These are phyloP conservation scores for Herpotrichia juniperi DNA, from an alignment of 2,329 filamentous ascomycete genomes.

Conservation along the genomic window DNA sequence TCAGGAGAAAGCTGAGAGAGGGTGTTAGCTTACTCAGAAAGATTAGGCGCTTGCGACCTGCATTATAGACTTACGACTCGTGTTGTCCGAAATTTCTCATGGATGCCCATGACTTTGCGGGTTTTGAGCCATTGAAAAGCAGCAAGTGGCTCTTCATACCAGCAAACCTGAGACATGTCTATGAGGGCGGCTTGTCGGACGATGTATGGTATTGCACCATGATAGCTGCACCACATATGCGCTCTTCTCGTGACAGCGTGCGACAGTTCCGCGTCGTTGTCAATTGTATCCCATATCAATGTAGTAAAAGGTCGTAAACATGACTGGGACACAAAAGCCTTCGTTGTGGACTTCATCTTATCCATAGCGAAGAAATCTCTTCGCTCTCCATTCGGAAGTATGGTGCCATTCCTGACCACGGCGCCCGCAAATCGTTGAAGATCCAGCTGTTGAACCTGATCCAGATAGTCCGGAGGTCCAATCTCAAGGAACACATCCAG, in stretches of 20 bases:
- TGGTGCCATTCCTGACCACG: constrained; percentile 43
- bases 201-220: constrained; percentile 41
- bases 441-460: constrained; percentile 30
- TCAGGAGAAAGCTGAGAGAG: constrained; percentile 32
- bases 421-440: constrained; percentile 36
- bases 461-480: constrained; percentile 39
- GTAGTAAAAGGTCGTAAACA: constrained; percentile 42
- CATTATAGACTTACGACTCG: constrained; percentile 27
- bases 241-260: constrained; percentile 43
- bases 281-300: constrained; percentile 48
- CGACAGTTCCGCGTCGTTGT: constrained; percentile 38
- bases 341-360: constrained; percentile 46
- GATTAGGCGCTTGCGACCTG: neutral
- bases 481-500: constrained; percentile 43
- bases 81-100: constrained; percentile 40
- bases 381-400: constrained; percentile 40
- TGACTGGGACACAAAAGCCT: constrained; percentile 44
- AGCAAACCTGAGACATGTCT: constrained; percentile 27
- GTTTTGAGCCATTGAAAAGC: constrained; percentile 48
- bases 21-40: constrained; percentile 5
- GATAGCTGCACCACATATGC: constrained; percentile 46
- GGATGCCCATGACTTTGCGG: constrained; percentile 42
- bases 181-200: constrained; percentile 30
- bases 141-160: constrained; percentile 40
- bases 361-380: constrained; percentile 47